Conservation (phyloP, 2,329 filamentous ascomycete genomes). For the Dendryphion nanum region DNA sequence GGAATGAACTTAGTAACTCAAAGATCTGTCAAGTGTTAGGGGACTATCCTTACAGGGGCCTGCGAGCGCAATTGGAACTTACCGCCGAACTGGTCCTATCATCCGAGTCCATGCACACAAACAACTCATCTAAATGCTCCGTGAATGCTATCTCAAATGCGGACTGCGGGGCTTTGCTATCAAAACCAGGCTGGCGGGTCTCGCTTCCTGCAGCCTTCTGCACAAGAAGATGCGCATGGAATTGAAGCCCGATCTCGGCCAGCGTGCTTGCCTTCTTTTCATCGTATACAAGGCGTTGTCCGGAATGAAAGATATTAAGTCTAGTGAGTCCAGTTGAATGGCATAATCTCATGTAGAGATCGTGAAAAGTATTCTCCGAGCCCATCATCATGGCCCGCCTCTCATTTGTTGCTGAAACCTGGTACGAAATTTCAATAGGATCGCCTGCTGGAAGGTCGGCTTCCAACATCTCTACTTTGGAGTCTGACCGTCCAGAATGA, state of each 20-base stretch:
- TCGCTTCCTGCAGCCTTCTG: slow-evolving; percentile 30
- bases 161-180: slow-evolving; percentile 30
- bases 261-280: slow-evolving; percentile 59
- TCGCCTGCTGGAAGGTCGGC: slow-evolving; percentile 61
- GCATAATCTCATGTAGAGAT: slow-evolving; percentile 66
- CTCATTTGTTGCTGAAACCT: slow-evolving; percentile 62
- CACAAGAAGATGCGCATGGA: slow-evolving; percentile 23
- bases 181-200: slow-evolving; percentile 15
- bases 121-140: slow-evolving; percentile 79
- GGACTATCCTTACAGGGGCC: too few species aligned
- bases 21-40: too few species aligned
- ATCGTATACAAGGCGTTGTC: slow-evolving; percentile 62
- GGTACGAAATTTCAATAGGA: slow-evolving; percentile 67
- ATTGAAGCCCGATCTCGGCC: slow-evolving; percentile 49
- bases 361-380: slow-evolving; percentile 66
- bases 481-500: slow-evolving; percentile 29
- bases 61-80: too few species aligned
- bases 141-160: slow-evolving; percentile 76
- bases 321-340: slow-evolving; percentile 73
- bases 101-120: slow-evolving; percentile 74
- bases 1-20: slow-evolving; percentile 34
- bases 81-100: slow-evolving; percentile 46
- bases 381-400: slow-evolving; percentile 66
- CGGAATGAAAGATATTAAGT: slow-evolving; percentile 70
- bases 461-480: slow-evolving; percentile 33